A percentile compares a stretch with the other conserved stretches of the same genome.
Conservation (phyloP, 2,329 filamentous ascomycete genomes). For the Calonectria henricotiae region DNA sequence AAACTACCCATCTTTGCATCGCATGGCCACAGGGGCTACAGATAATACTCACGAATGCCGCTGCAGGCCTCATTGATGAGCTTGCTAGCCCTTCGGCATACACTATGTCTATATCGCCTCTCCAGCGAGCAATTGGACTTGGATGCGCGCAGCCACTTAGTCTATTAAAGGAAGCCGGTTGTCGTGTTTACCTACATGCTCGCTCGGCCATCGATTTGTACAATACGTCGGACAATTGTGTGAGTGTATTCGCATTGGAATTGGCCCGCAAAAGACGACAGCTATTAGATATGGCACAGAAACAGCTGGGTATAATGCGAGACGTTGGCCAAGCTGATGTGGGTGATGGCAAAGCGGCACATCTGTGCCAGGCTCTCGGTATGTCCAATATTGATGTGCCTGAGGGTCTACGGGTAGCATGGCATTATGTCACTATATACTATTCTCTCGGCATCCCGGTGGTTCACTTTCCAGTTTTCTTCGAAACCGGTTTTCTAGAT, state of each 20-base stretch:
- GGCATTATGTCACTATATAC: background rate
- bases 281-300: background rate
- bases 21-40: background rate
- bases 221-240: background rate
- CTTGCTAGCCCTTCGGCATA: background rate
- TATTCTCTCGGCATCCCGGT: background rate
- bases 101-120: background rate
- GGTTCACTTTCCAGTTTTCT: conserved; percentile 3
- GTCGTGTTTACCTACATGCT: background rate
- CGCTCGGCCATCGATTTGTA: background rate
- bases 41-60: background rate
- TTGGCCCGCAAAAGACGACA: background rate
- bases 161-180: background rate
- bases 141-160: background rate
- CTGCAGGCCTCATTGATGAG: background rate
- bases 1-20: background rate
- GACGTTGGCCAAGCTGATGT: background rate
- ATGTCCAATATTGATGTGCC: background rate
- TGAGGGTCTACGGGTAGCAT: background rate
- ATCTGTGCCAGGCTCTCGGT: background rate
- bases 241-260: background rate
- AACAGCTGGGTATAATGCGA: background rate
- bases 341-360: background rate
- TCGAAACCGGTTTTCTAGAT: conserved; percentile 12
- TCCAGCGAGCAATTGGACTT: background rate